Evolutionary conservation across 805 yeast species (phyloP), one percentile per base, ranked within the genome.

Genomic region (Kazachstania psychrophila): DNA sequence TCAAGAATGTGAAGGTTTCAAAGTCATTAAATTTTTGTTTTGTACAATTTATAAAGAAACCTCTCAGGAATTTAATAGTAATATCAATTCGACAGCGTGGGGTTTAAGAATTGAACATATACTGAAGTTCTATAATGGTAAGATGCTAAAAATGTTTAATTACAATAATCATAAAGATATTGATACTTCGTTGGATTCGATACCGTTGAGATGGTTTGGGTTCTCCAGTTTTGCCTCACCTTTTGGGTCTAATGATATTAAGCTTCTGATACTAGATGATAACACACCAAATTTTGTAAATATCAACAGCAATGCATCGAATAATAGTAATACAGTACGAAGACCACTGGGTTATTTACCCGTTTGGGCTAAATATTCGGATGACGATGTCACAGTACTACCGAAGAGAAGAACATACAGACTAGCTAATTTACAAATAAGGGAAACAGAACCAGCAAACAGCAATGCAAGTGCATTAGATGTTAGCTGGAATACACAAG

Each of bases 161-260:
- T 51, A 52, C 29, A 46, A 55, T 6, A 47, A 47, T 18, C 49
- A 58, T 12, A 52, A 60, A 13, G 55, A 55, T 37, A 52, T 61
- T 1, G 69, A 65, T 41, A 52, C 63, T 3, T 32, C 36, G 6
- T 40, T 51, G 17, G 51, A 48, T 33, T 54, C 44, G 2, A 43
- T 64, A n/a, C 58, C 58, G 35, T 38, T 64, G 15, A 52, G 66
- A 41, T 65, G 70, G 70, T 46, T 54, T 14, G 70, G 70, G 1
- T 58, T 64, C 5, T 57, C 68, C 1, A 57, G 61, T 5, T 48
- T 60, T 34, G 50, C 62, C 2, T 54, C 66, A 0, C 53, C 56
- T 1, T 55, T 56, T 34, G 65, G 66, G 1, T 51, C 65, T 3
- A 55, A 56, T 8, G 52, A 47, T 31, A 54, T 65, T 38, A 60